Evolutionary conservation across 1,284 basidiomycete species (phyloP), one percentile per base, ranked within the genome.

Genomic region (Bjerkandera adusta): DNA sequence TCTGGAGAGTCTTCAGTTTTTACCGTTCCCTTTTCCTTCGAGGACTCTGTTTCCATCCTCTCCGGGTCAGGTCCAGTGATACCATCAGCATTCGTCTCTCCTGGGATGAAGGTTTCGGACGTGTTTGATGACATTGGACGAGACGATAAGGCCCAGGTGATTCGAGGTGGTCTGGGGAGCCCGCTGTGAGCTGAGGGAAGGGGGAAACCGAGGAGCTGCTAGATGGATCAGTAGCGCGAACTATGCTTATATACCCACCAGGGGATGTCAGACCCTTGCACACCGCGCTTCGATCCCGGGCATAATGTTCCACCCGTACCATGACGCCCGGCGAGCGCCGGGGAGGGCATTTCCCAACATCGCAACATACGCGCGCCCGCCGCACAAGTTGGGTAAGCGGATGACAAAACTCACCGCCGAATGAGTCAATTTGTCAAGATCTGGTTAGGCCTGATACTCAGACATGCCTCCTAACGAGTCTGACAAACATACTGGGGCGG

Each of bases 71-170:
- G 27, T 30, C 27, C 27, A 30, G 8, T 8, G 27, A 8, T 30
- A n/a, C 8, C 27, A n/a, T 8, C 27, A 8, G 8, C 8, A 8
- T 30, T 30, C 27, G 27, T n/a, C n/a, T 12, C 39, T 29, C 5
- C 21, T 42, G 41, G 41, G 16, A 34, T 18, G 7, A 35, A 25
- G 25, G 20, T 22, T 43, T 43, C 41, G 34, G 41, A 43, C 8
- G 41, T 4, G 15, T 43, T 32, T 21, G 41, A 34, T 12, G 41
- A 43, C 41, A 43, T 43, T 12, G 21, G 18, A 24, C 20, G 29
- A 43, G 21, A 20, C 18, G 41, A 43, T 33, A 43, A 43, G 41
- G 34, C 41, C 41, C 22, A 30, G 41, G 41, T 6, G 8, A 36
- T 13, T 16, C n/a, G n/a, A n/a, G 27, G n/a, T n/a, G 27, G 8